Conservation (phyloP, 2,329 filamentous ascomycete genomes). For the Verticillium tricorpus region DNA sequence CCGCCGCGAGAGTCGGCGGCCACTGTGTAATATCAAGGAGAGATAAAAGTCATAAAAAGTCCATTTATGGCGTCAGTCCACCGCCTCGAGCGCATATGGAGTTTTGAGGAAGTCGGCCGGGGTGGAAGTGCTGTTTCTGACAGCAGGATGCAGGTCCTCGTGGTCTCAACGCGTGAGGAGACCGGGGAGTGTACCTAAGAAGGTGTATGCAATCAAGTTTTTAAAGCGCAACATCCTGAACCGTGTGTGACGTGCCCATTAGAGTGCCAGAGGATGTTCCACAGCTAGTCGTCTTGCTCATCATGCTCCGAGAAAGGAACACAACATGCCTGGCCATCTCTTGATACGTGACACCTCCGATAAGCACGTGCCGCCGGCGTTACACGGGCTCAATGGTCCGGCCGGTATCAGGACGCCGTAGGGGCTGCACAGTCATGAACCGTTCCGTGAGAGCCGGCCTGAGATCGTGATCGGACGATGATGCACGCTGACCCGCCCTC, state of each 20-base stretch:
- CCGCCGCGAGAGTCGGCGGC: constrained; percentile 1
- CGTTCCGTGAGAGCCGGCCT: not conserved
- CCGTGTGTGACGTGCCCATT: not conserved
- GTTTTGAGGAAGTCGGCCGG: not conserved
- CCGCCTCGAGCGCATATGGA: not conserved
- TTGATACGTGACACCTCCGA: no score
- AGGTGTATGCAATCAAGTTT: not conserved
- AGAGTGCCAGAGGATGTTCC: no score
- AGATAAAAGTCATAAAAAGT: constrained; percentile 2
- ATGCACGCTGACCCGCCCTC: not conserved
- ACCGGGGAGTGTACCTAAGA: not conserved
- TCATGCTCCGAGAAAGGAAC: no score
- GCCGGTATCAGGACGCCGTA: no score
- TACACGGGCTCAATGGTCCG: no score
- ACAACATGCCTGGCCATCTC: no score
- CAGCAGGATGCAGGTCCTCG: not conserved
- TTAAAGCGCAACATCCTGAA: not conserved
- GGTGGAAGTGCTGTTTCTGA: not conserved
- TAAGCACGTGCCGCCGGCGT: no score
- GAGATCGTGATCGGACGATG: not conserved
- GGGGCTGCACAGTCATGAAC: not conserved
- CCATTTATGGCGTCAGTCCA: not conserved
- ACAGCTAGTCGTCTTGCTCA: no score
- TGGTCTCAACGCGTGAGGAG: not conserved
- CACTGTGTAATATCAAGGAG: constrained; percentile 5